phyloP scores from a whole-genome alignment of 768 basidiomycete species.

The Xanthoconium purpureum region DNA sequence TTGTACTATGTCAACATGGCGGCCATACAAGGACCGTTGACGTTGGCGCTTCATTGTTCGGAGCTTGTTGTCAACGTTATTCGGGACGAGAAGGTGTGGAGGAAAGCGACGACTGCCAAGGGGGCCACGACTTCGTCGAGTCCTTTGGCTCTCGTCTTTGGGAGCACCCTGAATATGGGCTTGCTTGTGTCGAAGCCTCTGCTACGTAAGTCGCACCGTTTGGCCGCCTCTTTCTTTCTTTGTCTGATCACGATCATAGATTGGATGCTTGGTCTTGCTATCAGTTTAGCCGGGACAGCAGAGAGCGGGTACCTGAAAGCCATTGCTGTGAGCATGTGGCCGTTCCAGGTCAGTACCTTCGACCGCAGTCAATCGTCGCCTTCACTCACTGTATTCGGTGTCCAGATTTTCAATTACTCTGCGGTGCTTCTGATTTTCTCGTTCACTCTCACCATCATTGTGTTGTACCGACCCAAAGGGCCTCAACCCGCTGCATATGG shows the following conservation, averaged over 20 bases:
- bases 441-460: constrained; percentile 14
- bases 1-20: constrained; percentile 26
- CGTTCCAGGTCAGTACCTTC: constrained; percentile 18
- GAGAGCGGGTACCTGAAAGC: constrained; percentile 5
- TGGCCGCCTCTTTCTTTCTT: neutral
- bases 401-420: constrained; percentile 29
- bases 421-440: constrained; percentile 18
- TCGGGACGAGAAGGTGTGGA: constrained; percentile 29
- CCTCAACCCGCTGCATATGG: constrained; percentile 33
- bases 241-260: constrained; percentile 14
- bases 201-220: constrained; percentile 21
- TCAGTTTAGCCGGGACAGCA: constrained; percentile 18
- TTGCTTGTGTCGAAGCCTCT: constrained; percentile 24
- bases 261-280: constrained; percentile 33
- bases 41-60: constrained; percentile 27
- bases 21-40: constrained; percentile 28
- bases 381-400: neutral
- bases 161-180: constrained; percentile 11
- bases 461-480: constrained; percentile 17
- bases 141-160: constrained; percentile 24
- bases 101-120: constrained; percentile 16
- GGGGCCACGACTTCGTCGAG: constrained; percentile 18
- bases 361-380: neutral
- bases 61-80: constrained; percentile 30
- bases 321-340: constrained; percentile 26